Conservation (phyloP, 139 green algal species). For the Picochlorum sp. region DNA sequence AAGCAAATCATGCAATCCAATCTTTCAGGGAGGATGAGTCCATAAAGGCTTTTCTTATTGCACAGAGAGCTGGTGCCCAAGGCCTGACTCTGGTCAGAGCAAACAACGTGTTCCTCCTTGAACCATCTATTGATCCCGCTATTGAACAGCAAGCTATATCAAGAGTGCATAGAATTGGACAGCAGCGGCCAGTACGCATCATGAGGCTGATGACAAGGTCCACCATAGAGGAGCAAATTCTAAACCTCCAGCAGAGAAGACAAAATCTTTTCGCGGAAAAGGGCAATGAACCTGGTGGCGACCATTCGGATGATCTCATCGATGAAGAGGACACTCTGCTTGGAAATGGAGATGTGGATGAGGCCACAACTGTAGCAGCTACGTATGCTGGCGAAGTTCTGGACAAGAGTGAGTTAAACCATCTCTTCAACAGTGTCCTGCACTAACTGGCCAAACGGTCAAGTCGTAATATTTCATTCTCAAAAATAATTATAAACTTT, state of each 20-base stretch:
- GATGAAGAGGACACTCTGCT: not conserved
- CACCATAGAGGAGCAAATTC: not conserved
- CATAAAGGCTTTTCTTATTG: not conserved
- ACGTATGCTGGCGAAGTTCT: not conserved
- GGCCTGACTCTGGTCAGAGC: not conserved
- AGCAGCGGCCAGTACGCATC: conserved; percentile 11
- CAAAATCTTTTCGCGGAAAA: not conserved
- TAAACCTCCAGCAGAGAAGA: not conserved
- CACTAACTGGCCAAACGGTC: too few relatives aligned
- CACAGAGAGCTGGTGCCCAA: conserved; percentile 2
- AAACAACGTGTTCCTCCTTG: conserved; percentile 52
- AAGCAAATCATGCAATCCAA: not conserved
- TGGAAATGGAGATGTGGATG: not conserved
- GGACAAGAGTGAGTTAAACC: not conserved
- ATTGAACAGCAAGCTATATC: conserved; percentile 57
- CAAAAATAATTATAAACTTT: too few relatives aligned
- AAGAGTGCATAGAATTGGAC: conserved; percentile 26
- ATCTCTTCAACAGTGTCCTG: not conserved
- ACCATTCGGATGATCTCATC: not conserved
- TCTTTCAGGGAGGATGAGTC: not conserved
- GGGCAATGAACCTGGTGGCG: too few relatives aligned
- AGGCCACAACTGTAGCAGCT: not conserved
- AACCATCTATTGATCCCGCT: conserved; percentile 69
- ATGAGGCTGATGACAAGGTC: conserved; percentile 9
- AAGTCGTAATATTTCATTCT: too few relatives aligned